phyloP scores from a whole-genome alignment of 176 grass and related monocot species.

The Musa acuminata region DNA sequence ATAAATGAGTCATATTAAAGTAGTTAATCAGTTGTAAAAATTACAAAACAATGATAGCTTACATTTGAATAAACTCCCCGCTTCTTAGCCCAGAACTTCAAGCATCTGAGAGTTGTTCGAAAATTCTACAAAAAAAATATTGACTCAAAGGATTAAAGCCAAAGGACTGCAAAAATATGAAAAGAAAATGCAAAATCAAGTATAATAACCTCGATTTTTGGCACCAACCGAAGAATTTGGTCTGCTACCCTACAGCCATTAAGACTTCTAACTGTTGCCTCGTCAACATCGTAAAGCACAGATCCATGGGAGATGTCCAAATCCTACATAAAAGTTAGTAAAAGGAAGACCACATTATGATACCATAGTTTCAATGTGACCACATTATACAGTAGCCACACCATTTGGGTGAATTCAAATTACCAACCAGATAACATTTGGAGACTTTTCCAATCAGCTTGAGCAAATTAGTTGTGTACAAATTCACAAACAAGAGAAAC shows the following conservation, averaged over 20 bases:
- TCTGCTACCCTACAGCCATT: conserved; percentile 95
- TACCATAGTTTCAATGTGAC: neutral
- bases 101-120: conserved; percentile 67
- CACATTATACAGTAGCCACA: neutral
- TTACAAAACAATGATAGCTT: conserved; percentile 25
- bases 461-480: no score
- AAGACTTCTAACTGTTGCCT: conserved; percentile 89
- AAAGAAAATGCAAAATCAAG: neutral
- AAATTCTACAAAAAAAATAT: conserved; percentile 52
- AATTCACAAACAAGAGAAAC: no score
- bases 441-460: no score
- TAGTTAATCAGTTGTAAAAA: conserved; percentile 36
- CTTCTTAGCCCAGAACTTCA: conserved; percentile 87
- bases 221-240: conserved; percentile 89
- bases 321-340: conserved; percentile 35
- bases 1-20: conserved; percentile 14
- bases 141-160: conserved; percentile 11
- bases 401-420: neutral
- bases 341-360: conserved; percentile 7
- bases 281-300: conserved; percentile 78
- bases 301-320: conserved; percentile 87
- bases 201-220: conserved; percentile 63
- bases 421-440: no score
- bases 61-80: conserved; percentile 96
- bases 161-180: conserved; percentile 23